Percentiles rank a stretch among this genome's conserved stretches.
Evolutionary conservation across 768 basidiomycete genomes (phyloP).

Genomic region (Xerocomellus intermedius): DNA sequence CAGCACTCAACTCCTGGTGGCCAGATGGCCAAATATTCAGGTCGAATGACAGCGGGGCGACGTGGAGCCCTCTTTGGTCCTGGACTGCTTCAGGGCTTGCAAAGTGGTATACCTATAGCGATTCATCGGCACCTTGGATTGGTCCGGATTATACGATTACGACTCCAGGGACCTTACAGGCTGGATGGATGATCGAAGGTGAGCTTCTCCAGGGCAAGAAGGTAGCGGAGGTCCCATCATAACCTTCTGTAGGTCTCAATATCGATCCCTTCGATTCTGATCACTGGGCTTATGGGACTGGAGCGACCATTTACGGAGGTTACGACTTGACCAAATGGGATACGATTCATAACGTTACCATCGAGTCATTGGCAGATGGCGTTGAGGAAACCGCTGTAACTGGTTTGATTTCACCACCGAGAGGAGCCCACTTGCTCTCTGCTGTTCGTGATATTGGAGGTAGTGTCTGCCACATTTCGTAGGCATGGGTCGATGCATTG

Average conservation of each 20-base stretch:
- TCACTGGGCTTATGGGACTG: conserved; percentile 73
- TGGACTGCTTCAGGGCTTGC: conserved; percentile 45
- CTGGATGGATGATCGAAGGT: conserved; percentile 76
- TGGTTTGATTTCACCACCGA: conserved; percentile 58
- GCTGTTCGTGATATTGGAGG: conserved; percentile 48
- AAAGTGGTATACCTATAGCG: conserved; percentile 52
- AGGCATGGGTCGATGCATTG: neutral
- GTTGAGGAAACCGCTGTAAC: conserved; percentile 63
- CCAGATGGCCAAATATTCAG: conserved; percentile 68
- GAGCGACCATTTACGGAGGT: conserved; percentile 61
- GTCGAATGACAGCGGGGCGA: conserved; percentile 54
- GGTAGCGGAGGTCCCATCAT: neutral
- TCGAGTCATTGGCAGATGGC: conserved; percentile 60
- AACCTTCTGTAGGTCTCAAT: conserved; percentile 40
- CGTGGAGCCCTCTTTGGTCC: conserved; percentile 59
- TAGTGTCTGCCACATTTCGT: neutral
- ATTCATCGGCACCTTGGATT: conserved; percentile 58
- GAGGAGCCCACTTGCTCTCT: conserved; percentile 56
- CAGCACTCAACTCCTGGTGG: conserved; percentile 58
- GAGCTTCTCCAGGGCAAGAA: neutral
- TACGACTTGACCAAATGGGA: conserved; percentile 61
- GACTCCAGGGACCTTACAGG: conserved; percentile 45
- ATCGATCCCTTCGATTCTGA: conserved; percentile 70
- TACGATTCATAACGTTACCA: conserved; percentile 51
- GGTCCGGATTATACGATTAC: conserved; percentile 48